Conservation (phyloP, 148 eudicot species). For the Rhododendron vialii region DNA sequence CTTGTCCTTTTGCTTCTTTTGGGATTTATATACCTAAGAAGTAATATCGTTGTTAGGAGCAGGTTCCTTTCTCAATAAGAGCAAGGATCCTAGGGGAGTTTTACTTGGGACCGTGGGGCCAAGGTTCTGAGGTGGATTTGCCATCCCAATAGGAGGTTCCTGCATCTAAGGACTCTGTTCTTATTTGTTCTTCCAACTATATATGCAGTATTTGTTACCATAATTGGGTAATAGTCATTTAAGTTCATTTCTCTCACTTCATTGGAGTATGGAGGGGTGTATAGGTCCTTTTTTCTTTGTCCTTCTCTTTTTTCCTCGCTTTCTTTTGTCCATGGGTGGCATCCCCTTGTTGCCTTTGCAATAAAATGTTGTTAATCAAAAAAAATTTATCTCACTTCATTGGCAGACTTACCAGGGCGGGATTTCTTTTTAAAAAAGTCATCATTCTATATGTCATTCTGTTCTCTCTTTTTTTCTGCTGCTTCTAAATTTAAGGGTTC, state of each 20-base stretch:
- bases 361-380: too few relatives aligned
- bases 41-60: background rate
- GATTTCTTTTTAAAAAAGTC: background rate
- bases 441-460: background rate
- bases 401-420: background rate
- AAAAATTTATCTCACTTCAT: background rate
- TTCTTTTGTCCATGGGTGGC: too few relatives aligned
- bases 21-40: background rate
- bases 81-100: background rate
- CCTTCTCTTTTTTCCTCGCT: too few relatives aligned
- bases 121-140: background rate
- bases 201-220: background rate
- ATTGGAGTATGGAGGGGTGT: too few relatives aligned
- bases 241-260: background rate
- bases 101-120: background rate
- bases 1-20: background rate
- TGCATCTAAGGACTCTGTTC: background rate
- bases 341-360: too few relatives aligned
- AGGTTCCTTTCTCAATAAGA: background rate
- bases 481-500: background rate
- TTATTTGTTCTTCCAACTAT: background rate
- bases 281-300: too few relatives aligned
- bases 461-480: background rate
- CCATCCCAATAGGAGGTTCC: background rate
- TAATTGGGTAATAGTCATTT: background rate